Evolutionary conservation across 257 asterid genomes (phyloP), one percentile per base, ranked within the genome.

Genomic region (Scutellaria galericulata): DNA sequence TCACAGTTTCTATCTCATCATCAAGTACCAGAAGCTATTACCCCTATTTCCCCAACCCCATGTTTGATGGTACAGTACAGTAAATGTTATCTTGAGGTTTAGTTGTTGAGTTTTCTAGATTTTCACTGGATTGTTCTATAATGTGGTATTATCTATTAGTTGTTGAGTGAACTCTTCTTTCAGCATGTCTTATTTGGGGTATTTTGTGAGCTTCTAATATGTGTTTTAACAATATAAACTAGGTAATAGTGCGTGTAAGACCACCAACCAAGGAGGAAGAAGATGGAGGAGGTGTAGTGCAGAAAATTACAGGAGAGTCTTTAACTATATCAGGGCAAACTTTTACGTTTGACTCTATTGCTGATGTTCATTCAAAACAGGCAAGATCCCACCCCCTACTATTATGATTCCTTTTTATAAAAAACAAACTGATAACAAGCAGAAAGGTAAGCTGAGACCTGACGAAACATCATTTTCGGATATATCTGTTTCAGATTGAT

Each of bases 231-330:
- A 13, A 9, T 24, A 47, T 69, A 64, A 71, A 70, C 27, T 82
- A 94, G 98, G 99, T 94, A 9, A 76, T 94, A 69, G 96, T 94
- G 70, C 88, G 99, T 20, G 84, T 94, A 88, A 90, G 93, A 64
- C 99, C 99, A 59, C 90, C 96, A 57, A 86, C 74, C 83, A 87
- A 80, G 74, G 89, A 80, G 45, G 98, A 87, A 80, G 91, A 87
- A 76, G 97, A 88, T 51, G 95, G 90, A 71, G 95, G 84, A 48
- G 66, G 70, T 78, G 87, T 76, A 62, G 81, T 86, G 72, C 95
- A 91, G 74, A 94, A 91, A 74, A 52, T 80, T 24, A 73, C 98
- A 5, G 75, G 79, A 67, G 92, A 89, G 79, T 89, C 97, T 35
- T 80, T 94, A 72, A 82, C 97, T 45, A 85, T 94, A 65, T 76